Percentiles rank a stretch among this genome's conserved stretches.
phyloP scores from a whole-genome alignment of 108 stramenopile species.

The Chaetoceros muelleri region DNA sequence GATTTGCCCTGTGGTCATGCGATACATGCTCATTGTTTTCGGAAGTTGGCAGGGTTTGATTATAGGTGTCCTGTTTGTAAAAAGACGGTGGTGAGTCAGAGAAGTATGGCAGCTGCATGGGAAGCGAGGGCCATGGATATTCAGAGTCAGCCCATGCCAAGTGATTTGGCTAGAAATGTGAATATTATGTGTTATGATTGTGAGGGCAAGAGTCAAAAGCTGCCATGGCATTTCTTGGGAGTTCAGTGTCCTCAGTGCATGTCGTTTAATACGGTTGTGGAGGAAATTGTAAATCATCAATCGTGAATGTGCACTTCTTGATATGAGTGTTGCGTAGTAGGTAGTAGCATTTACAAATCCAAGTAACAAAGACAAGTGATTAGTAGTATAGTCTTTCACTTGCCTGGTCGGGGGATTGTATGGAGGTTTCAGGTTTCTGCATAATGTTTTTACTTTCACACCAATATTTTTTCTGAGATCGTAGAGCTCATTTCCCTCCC shows the following conservation, averaged over 20 bases:
- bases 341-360: background rate
- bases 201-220: conserved; percentile 43
- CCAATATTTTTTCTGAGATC: no score
- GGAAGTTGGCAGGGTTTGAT: conserved; percentile 77
- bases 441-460: no score
- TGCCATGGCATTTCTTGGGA: conserved; percentile 77
- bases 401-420: no score
- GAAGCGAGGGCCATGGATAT: conserved; percentile 73
- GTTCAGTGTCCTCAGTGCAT: conserved; percentile 68
- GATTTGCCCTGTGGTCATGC: conserved; percentile 84
- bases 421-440: no score
- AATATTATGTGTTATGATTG: conserved; percentile 85
- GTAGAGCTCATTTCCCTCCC: no score
- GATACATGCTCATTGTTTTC: conserved; percentile 81
- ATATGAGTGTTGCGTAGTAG: background rate
- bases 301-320: background rate
- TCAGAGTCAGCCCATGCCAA: conserved; percentile 79
- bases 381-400: no score
- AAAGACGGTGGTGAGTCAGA: conserved; percentile 66
- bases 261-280: conserved; percentile 78
- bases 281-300: conserved; percentile 33
- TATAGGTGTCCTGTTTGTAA: conserved; percentile 85
- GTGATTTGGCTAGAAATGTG: conserved; percentile 61
- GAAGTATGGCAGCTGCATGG: conserved; percentile 73
- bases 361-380: no score